These are phyloP conservation scores for Rhamnella rubrinervis DNA, from an alignment of 331 rosid genomes.

Conservation along the genomic window DNA sequence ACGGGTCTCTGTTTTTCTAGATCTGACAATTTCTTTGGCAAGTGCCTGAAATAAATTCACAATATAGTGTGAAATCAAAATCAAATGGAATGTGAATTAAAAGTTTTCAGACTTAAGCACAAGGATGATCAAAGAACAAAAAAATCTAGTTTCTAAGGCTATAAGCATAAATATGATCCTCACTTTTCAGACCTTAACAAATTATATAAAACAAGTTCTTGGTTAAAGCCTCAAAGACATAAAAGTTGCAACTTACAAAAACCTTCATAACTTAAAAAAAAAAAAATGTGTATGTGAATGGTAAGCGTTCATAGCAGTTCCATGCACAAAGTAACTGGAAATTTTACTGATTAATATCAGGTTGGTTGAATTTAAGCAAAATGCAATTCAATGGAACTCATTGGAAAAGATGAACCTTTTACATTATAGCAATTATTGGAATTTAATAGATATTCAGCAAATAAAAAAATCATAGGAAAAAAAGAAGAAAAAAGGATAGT, in stretches of 20 bases:
- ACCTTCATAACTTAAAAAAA: neutral
- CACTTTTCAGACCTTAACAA: no score
- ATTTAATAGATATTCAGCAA: neutral
- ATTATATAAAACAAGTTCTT: neutral
- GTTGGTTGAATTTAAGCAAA: neutral
- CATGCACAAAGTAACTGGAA: neutral
- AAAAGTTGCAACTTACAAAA: neutral
- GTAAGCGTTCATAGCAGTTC: neutral
- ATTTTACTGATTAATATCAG: neutral
- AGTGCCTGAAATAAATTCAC: slow-evolving; percentile 35
- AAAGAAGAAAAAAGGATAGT: neutral
- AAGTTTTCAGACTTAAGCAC: no score
- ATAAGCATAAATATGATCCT: neutral
- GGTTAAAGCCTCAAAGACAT: no score
- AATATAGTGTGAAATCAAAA: neutral
- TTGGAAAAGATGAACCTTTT: neutral
- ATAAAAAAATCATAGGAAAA: neutral
- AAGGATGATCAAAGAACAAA: no score
- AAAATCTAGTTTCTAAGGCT: neutral
- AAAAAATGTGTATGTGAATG: neutral
- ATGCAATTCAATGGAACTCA: neutral
- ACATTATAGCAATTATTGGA: neutral
- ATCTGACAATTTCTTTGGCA: slow-evolving; percentile 50
- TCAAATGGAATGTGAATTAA: no score
- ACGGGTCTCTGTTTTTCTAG: slow-evolving; percentile 49